Base-by-base conservation (phyloP, 108 stramenopile species). In the Nitzschia putrida region DNA sequence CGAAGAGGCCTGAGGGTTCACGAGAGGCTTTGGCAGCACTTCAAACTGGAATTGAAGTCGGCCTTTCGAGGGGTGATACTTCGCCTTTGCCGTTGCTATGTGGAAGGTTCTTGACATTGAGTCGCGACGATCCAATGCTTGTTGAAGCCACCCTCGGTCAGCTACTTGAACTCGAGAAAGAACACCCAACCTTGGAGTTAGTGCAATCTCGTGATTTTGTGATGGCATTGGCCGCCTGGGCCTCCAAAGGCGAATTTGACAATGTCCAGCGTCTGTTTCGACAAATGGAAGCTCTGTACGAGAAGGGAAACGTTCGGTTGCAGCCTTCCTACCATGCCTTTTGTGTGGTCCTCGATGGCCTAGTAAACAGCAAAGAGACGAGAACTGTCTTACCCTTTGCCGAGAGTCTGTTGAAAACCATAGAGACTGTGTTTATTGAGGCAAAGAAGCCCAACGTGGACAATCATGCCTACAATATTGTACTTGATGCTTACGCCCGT, bases 381-480 rank as follows among this genome's bases (percentile, higher is more conserved):
- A 34, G 29, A 34, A 34, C 1, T 34, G 29, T 34, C 29, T 34
- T 34, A 34, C 4, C 29, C 29, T 34, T 34, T 1, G 29, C 29
- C 4, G 29, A 34, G 23, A 56, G 25, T 24, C 12, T 22, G 16
- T 20, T 56, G 25, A 56, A 56, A 56, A 21, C 13, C 16, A 56
- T 56, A 3, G 55, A 56, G 22, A 26, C 22, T 23, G 18, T 56
- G 3, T 25, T 56, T 8, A 21, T 24, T 21, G 13, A 2, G 55
- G 3, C 55, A 20, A 56, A 3, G 23, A 21, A 16, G 22, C 25
- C n/a, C 37, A 43, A 42, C 54, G 29, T 39, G 55, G 41, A 39
- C n/a, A 68, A 53, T 55, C 67, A 42, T 40, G 29, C 25, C 25
- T 57, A 68, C 55, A 42, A 68, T 22, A 41, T 68, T 25, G 3